Conservation (phyloP, 257 asterid species). For the Parsonsia alboflavescens region DNA sequence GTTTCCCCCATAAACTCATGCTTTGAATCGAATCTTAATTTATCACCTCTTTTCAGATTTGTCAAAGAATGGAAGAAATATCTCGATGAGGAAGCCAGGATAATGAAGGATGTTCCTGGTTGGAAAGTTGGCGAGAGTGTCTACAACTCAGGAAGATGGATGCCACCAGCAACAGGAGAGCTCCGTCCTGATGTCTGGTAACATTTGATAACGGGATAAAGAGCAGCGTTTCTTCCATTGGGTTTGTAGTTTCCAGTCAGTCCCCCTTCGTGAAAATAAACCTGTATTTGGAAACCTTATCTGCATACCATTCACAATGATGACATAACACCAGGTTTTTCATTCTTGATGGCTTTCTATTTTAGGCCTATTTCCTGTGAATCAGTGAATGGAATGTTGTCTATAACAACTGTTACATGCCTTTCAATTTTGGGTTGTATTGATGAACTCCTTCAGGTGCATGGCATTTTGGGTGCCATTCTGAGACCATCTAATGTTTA, state of each 20-base stretch:
- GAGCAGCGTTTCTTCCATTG: neutral
- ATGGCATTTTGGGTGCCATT: no score
- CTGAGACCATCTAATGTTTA: no score
- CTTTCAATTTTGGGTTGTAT: no score
- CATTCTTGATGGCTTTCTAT: neutral
- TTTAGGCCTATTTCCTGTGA: neutral
- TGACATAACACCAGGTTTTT: neutral
- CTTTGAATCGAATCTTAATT: neutral
- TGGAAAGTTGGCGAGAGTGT: slow-evolving; percentile 96
- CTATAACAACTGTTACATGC: no score
- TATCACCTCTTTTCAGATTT: slow-evolving; percentile 35
- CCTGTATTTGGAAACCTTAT: neutral
- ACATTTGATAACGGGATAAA: neutral
- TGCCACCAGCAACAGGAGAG: slow-evolving; percentile 97
- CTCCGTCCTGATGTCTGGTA: slow-evolving; percentile 94
- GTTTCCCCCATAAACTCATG: neutral
- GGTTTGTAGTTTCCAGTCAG: neutral
- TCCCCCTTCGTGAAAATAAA: neutral
- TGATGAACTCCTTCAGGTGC: no score
- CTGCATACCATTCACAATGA: neutral
- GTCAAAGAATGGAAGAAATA: slow-evolving; percentile 77
- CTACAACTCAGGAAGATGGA: slow-evolving; percentile 90
- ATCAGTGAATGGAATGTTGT: no score
- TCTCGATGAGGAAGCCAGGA: slow-evolving; percentile 82
- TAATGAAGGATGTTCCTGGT: slow-evolving; percentile 96